phyloP scores from a whole-genome alignment of 2,329 filamentous ascomycete genomes.

The Thelonectria blattea region DNA sequence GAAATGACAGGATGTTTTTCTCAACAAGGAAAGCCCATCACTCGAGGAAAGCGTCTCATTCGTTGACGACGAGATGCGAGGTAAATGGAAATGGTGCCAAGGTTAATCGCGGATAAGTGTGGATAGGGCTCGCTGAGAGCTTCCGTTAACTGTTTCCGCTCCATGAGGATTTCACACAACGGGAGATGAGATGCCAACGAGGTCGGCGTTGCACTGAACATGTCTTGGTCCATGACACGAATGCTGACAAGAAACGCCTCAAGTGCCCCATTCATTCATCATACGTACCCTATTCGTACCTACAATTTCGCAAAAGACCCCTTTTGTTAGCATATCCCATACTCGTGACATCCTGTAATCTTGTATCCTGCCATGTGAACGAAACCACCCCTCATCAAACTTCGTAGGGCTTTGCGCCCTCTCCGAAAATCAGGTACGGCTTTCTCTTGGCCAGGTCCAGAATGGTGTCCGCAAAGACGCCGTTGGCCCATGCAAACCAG shows the following conservation, averaged over 20 bases:
- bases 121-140: constrained; percentile 19
- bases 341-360: too few species aligned
- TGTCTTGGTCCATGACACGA: background rate
- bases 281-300: too few species aligned
- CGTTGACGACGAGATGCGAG: background rate
- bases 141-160: background rate
- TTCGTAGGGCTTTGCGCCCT: constrained; percentile 65
- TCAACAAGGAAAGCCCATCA: background rate
- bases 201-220: background rate
- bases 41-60: background rate
- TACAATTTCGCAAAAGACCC: too few species aligned
- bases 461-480: constrained; percentile 91
- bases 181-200: too few species aligned
- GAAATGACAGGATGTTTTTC: background rate
- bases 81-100: background rate
- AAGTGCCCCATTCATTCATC: background rate
- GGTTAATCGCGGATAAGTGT: constrained; percentile 32
- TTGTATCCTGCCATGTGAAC: too few species aligned
- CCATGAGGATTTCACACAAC: background rate
- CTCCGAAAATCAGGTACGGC: constrained; percentile 82
- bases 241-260: background rate
- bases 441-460: constrained; percentile 88
- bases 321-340: too few species aligned
- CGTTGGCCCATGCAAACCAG: constrained; percentile 99
- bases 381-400: constrained; percentile 42